Evolutionary conservation across 768 basidiomycete species (phyloP).

Genomic region (Hydnomerulius pinastri): DNA sequence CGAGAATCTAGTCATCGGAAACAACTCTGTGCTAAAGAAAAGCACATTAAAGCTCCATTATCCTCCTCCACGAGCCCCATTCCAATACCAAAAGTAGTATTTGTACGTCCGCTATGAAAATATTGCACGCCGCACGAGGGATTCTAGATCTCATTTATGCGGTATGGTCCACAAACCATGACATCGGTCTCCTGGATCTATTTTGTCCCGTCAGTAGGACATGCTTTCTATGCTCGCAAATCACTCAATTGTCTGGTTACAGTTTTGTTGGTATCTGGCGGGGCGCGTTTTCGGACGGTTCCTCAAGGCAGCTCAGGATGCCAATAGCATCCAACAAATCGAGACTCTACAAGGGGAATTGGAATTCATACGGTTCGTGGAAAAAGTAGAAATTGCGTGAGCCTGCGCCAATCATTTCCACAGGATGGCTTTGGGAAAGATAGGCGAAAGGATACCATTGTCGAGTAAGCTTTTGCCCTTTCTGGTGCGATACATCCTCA

Average conservation of each 20-base stretch:
- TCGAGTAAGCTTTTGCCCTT: constrained; percentile 43
- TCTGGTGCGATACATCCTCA: background rate
- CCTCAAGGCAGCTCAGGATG: constrained; percentile 61
- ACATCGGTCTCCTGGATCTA: constrained; percentile 68
- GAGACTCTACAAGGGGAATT: constrained; percentile 61
- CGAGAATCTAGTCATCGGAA: constrained; percentile 10
- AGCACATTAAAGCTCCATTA: constrained; percentile 52
- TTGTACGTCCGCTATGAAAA: constrained; percentile 70
- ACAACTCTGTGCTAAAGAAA: constrained; percentile 37
- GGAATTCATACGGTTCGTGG: constrained; percentile 64
- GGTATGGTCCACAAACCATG: constrained; percentile 70
- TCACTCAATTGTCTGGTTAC: constrained; percentile 1
- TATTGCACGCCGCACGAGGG: constrained; percentile 64
- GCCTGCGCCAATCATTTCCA: background rate
- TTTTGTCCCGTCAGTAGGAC: constrained; percentile 60
- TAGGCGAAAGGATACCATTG: constrained; percentile 69
- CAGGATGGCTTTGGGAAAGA: constrained; percentile 59
- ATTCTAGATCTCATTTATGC: constrained; percentile 68
- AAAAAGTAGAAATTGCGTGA: background rate
- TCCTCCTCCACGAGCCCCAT: constrained; percentile 77
- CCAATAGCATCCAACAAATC: constrained; percentile 57
- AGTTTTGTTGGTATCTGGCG: constrained; percentile 72
- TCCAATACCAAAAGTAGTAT: constrained; percentile 57
- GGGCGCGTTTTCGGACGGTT: constrained; percentile 70
- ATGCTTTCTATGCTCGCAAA: background rate